phyloP scores from a whole-genome alignment of 768 basidiomycete species.

The Xerocomellus dryophilus region DNA sequence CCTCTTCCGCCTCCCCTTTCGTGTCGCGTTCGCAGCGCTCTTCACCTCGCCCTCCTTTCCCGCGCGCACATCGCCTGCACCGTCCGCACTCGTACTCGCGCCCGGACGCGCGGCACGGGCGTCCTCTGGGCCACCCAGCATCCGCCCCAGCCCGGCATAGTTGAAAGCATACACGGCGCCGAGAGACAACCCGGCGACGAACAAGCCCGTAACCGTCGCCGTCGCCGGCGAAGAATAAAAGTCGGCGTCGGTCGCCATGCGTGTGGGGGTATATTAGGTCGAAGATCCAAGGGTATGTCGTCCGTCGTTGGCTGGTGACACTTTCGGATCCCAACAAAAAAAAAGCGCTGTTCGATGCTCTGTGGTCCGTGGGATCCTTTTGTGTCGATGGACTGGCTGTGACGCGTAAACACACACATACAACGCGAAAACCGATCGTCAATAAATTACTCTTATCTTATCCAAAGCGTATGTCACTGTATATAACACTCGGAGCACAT shows the following conservation, averaged over 20 bases:
- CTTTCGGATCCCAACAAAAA: too few species aligned
- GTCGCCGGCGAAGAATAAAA: conserved; percentile 37
- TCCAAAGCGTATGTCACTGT: neutral
- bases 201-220: conserved; percentile 33
- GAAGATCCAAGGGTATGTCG: too few species aligned
- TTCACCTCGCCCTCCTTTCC: neutral
- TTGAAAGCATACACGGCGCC: conserved; percentile 15
- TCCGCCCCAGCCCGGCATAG: conserved; percentile 2
- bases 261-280: too few species aligned
- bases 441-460: neutral
- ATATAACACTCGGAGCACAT: neutral
- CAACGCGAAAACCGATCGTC: conserved; percentile 10
- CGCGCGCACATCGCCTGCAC: neutral
- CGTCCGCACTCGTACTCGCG: neutral
- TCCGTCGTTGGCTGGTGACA: too few species aligned
- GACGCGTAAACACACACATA: conserved; percentile 31
- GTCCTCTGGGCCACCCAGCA: neutral
- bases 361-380: too few species aligned
- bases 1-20: neutral
- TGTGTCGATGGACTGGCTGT: neutral
- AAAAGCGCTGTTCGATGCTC: neutral
- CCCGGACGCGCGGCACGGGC: neutral
- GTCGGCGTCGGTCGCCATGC: conserved; percentile 37
- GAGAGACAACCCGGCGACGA: conserved; percentile 15
- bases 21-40: neutral